These are phyloP conservation scores for Anastatica hierochuntica DNA, from an alignment of 345 rosid species.

Conservation along the genomic window DNA sequence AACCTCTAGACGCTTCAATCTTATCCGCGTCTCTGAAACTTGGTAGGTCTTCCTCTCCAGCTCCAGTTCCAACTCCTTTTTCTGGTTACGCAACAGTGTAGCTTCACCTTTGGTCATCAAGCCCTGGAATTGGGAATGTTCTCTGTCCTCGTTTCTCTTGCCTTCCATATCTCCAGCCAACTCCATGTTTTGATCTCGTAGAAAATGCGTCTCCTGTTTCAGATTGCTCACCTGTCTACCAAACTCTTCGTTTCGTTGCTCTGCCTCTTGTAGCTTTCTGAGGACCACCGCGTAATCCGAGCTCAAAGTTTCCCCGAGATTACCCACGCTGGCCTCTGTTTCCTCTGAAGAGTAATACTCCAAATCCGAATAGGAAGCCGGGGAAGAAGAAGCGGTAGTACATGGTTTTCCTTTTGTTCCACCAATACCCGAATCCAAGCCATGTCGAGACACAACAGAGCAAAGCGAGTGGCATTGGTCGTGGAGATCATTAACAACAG, in stretches of 20 bases:
- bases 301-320: conserved; percentile 16
- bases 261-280: conserved; percentile 27
- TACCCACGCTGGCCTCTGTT: conserved; percentile 19
- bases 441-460: too few relatives aligned
- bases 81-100: neutral
- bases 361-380: conserved; percentile 44
- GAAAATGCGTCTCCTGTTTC: conserved; percentile 29
- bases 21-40: neutral
- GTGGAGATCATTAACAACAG: conserved; percentile 39
- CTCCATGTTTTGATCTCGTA: conserved; percentile 28
- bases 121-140: neutral
- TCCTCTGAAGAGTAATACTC: conserved; percentile 57
- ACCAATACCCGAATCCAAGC: too few relatives aligned
- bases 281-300: conserved; percentile 18
- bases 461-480: conserved; percentile 36
- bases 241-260: conserved; percentile 23
- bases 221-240: conserved; percentile 25
- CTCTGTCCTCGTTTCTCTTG: conserved; percentile 22
- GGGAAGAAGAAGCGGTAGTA: neutral
- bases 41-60: neutral
- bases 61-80: neutral
- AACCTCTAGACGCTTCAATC: neutral
- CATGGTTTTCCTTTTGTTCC: conserved; percentile 8
- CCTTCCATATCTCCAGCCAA: conserved; percentile 20
- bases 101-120: neutral